A percentile compares a stretch with the other conserved stretches of the same genome.
phyloP scores from a whole-genome alignment of 2,329 filamentous ascomycete species.

The Botrytis cinerea region DNA sequence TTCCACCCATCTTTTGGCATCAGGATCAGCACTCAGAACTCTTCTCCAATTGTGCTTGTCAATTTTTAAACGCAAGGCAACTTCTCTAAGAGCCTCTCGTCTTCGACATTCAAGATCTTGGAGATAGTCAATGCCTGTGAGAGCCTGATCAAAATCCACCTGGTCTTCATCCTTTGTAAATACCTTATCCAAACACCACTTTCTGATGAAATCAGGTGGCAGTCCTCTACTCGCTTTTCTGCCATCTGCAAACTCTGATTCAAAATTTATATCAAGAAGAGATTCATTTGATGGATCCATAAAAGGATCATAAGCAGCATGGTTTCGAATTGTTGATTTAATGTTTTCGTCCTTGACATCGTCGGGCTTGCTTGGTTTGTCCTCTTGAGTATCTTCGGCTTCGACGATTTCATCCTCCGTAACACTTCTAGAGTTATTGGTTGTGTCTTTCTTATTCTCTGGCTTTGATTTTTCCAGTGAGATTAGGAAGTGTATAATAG shows the following conservation, averaged over 20 bases:
- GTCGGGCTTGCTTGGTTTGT: slow-evolving; percentile 1
- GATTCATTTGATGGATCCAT: slow-evolving; percentile 28
- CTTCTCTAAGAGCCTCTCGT: slow-evolving; percentile 29
- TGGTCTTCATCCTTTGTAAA: slow-evolving; percentile 31
- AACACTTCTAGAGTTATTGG: neutral
- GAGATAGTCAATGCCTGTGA: slow-evolving; percentile 38
- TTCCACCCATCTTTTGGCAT: slow-evolving; percentile 34
- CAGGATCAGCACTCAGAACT: slow-evolving; percentile 29
- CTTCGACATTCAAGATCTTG: slow-evolving; percentile 36
- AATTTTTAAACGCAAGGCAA: slow-evolving; percentile 32
- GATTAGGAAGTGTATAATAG: slow-evolving; percentile 33
- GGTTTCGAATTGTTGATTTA: slow-evolving; percentile 6
- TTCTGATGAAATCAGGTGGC: slow-evolving; percentile 28
- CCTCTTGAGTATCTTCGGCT: neutral
- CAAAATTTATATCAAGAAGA: slow-evolving; percentile 29
- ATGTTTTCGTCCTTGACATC: neutral
- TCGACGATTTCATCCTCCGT: slow-evolving; percentile 1
- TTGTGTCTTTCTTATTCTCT: slow-evolving; percentile 11
- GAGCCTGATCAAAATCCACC: slow-evolving; percentile 33
- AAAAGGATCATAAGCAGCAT: slow-evolving; percentile 28
- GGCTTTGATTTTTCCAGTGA: slow-evolving; percentile 28
- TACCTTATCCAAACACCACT: slow-evolving; percentile 30
- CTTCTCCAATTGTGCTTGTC: slow-evolving; percentile 33
- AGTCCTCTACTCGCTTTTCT: slow-evolving; percentile 25
- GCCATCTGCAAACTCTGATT: neutral